Percentiles rank a stretch among this genome's conserved stretches.
Conservation (phyloP, 495 filamentous ascomycete species). For the Tuber microsphaerosporum region DNA sequence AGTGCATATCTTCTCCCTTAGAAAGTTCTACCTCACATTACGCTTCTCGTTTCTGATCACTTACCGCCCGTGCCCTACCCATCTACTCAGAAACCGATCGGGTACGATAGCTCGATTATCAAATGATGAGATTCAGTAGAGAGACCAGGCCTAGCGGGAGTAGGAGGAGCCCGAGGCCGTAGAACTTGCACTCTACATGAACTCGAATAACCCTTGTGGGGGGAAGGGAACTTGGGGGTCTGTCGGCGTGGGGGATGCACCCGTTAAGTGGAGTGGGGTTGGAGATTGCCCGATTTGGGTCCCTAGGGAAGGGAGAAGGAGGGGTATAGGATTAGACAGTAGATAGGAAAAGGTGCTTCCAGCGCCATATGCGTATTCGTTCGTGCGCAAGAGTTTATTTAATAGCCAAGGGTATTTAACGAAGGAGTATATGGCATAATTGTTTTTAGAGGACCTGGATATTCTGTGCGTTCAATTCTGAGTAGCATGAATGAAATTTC, state of each 20-base stretch:
- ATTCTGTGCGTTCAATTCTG: neutral
- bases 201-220: neutral
- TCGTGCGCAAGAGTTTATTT: neutral
- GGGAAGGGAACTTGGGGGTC: neutral
- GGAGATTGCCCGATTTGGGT: neutral
- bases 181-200: neutral
- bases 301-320: neutral
- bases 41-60: neutral
- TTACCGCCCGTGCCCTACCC: neutral
- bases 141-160: no score
- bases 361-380: neutral
- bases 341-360: neutral
- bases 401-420: neutral
- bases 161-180: no score
- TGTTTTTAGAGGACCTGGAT: neutral
- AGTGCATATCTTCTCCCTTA: neutral
- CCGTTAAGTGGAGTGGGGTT: neutral
- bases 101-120: neutral
- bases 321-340: no score
- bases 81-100: no score
- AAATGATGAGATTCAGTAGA: no score
- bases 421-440: neutral
- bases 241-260: neutral
- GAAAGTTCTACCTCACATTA: neutral
- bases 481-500: neutral